phyloP scores from a whole-genome alignment of 2,329 filamentous ascomycete species.

The Fusarium sp. region DNA sequence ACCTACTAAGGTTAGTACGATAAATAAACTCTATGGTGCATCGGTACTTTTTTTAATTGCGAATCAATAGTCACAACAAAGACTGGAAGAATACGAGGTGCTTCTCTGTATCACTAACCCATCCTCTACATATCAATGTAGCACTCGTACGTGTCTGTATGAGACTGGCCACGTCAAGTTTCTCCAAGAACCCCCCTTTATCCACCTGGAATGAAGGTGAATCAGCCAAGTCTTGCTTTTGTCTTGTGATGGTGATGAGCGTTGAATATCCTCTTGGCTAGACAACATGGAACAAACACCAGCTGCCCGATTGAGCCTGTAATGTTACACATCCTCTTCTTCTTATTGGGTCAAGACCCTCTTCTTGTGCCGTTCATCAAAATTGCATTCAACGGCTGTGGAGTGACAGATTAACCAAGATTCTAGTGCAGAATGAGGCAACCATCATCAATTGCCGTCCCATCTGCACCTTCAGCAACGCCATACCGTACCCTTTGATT shows the following conservation, averaged over 20 bases:
- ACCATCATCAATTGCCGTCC: slow-evolving; percentile 27
- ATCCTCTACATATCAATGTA: not conserved
- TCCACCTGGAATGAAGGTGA: slow-evolving; percentile 21
- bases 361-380: slow-evolving; percentile 2
- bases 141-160: not conserved
- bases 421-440: not conserved
- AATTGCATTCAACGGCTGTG: slow-evolving; percentile 9
- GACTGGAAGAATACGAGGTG: not conserved
- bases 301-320: slow-evolving; percentile 19
- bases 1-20: not conserved
- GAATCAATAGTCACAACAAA: not conserved
- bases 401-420: not conserved
- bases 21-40: slow-evolving; percentile 13
- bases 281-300: slow-evolving; percentile 17
- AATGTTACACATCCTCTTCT: slow-evolving; percentile 17
- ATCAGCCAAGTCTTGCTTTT: slow-evolving; percentile 9
- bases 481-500: slow-evolving; percentile 11
- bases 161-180: slow-evolving; percentile 2
- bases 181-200: slow-evolving; percentile 6
- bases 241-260: not conserved
- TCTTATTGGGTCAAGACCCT: slow-evolving; percentile 2
- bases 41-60: not conserved
- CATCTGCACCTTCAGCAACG: slow-evolving; percentile 13
- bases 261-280: not conserved
- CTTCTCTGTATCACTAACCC: not conserved